These are phyloP conservation scores for Aeminium ludgeri DNA, from an alignment of 495 filamentous ascomycete genomes.

Conservation along the genomic window DNA sequence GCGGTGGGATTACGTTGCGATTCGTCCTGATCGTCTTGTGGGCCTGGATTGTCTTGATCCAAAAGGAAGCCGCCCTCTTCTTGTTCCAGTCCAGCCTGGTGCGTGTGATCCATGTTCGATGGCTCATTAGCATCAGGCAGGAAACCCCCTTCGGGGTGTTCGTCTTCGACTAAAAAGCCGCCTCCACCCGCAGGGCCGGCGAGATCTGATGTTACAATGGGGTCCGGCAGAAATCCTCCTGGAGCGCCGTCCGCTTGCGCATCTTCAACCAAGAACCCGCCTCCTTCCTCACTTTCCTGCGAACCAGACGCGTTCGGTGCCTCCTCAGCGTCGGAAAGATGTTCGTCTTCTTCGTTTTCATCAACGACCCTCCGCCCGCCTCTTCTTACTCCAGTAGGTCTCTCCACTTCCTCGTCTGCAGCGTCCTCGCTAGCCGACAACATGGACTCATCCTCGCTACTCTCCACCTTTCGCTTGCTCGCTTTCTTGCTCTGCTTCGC, in stretches of 20 bases:
- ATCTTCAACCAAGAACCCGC: slow-evolving; percentile 14
- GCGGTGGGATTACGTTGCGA: too few species aligned
- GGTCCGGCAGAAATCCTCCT: slow-evolving; percentile 15
- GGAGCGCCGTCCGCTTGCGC: not conserved
- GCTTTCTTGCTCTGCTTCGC: not conserved
- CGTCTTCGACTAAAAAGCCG: slow-evolving; percentile 10
- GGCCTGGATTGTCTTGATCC: too few species aligned
- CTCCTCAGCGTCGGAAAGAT: not conserved
- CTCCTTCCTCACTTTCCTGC: slow-evolving; percentile 2
- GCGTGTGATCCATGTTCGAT: not conserved
- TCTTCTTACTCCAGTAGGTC: not conserved
- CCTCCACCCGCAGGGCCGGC: slow-evolving; percentile 7
- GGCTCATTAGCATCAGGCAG: too few species aligned
- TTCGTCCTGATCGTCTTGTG: too few species aligned
- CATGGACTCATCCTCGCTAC: not conserved
- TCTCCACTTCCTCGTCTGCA: too few species aligned
- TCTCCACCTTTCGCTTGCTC: not conserved
- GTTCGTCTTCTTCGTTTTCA: not conserved
- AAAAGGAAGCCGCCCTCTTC: too few species aligned
- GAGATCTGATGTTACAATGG: slow-evolving; percentile 3
- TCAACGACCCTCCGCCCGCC: not conserved
- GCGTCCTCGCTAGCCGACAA: too few species aligned
- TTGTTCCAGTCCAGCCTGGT: too few species aligned
- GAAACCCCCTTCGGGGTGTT: not conserved
- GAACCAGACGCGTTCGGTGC: not conserved